phyloP scores from a whole-genome alignment of 306 rosid genomes.

The Erythrophleum fordii region DNA sequence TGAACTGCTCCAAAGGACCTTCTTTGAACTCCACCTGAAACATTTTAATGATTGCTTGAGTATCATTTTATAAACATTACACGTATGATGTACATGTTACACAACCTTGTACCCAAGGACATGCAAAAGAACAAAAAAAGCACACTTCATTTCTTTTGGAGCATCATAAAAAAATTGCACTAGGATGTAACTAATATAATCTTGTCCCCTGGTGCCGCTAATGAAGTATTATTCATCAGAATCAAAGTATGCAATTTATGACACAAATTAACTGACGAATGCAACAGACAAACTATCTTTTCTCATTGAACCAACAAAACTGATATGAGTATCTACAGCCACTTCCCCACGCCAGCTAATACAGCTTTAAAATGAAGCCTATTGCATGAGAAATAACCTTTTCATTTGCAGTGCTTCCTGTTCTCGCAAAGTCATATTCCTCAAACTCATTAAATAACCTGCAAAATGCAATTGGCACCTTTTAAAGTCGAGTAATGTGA shows the following conservation, averaged over 20 bases:
- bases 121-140: neutral
- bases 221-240: neutral
- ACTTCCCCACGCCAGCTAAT: neutral
- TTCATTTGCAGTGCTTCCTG: conserved; percentile 78
- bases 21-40: conserved; percentile 88
- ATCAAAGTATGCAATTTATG: neutral
- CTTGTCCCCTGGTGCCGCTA: neutral
- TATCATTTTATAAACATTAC: neutral
- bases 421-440: conserved; percentile 88
- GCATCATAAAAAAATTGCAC: neutral
- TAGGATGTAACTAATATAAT: neutral
- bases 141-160: neutral
- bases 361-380: neutral
- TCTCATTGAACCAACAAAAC: neutral
- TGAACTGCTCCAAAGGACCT: conserved; percentile 91
- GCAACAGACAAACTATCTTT: neutral
- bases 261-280: neutral
- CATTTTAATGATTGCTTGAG: neutral
- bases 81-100: neutral
- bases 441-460: conserved; percentile 82
- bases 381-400: conserved; percentile 47
- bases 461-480: conserved; percentile 1
- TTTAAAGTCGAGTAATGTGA: neutral
- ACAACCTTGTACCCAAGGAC: neutral
- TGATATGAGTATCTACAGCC: neutral